Base-by-base conservation (phyloP, 164 flowering plant species). In the Aristolochia fimbriata region DNA sequence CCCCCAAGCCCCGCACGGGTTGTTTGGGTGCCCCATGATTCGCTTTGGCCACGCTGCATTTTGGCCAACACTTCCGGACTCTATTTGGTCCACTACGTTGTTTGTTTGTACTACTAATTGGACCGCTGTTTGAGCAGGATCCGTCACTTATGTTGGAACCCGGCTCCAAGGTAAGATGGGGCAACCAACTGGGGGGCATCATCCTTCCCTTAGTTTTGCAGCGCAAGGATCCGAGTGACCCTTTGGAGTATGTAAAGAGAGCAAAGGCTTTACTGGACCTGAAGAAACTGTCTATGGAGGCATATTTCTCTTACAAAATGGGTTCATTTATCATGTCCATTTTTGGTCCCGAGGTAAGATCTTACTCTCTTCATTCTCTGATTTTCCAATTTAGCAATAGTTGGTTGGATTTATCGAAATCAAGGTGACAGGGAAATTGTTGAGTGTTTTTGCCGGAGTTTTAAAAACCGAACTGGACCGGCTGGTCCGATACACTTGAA, bases 221-320 rank as follows among this genome's bases (percentile, higher is more conserved):
- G 17, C 31, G 16, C 3, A 79, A 63, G 67, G 60, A 53, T 5
- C 67, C 69, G 0, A 62, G 64, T 14, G 77, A 81, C 66, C 89
- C 91, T 33, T 70, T 91, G 21, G 27, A 70, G 11, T 76, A 78
- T 56, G 62, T 87, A 33, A 79, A 46, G 61, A 76, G 74, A 70
- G 80, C 91, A 0, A 84, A 90, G 69, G 56, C 54, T 0, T 77
- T 87, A 83, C 58, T 85, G 2, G 88, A 87, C 53, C 59, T 64
- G 56, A 90, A 90, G 68, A 90, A 90, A 62, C 76, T 60, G 0
- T 81, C 97, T 0, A 21, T 87, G 1, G 97, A 87, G 72, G 87
- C 88, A 21, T 71, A 68, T 24, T 68, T 83, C 70, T 71, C 87
- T 0, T 80, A 85, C 76, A 47, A 23, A 14, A 46, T 78, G 23